Base-by-base conservation (phyloP, 345 rosid genomes). In the Acer saccharum region DNA sequence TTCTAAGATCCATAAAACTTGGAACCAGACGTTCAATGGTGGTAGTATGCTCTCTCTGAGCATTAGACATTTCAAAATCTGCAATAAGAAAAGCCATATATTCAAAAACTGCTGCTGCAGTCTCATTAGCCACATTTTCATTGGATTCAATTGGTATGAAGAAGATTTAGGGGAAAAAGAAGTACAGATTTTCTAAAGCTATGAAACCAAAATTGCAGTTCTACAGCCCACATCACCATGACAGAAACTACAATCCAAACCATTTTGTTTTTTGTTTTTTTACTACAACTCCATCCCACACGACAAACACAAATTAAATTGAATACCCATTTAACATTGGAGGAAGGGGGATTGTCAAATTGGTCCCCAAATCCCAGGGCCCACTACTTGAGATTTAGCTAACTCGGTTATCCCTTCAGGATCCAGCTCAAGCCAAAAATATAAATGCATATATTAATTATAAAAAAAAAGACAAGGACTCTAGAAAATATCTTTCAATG, bases 31-130 rank as follows among this genome's bases (percentile, higher is more conserved):
- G 78, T 78, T 88, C 91, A 84, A 92, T 80, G 81, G 83, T 82
- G 71, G 81, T 75, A 76, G 87, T 83, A 80, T 90, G 94, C 65
- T 88, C 86, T 75, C 76, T 82, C 72, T 92, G 97, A 72, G 86
- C 81, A 68, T 81, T 86, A 13, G 93, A 82, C 85, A 92, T 76
- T 82, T 80, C 81, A 57, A 88, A 92, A 81, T 88, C 97, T 92
- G 92, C 85, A 83, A 65, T 11, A 63, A 17, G 55, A 65, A 50
- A 77, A 54, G 62, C 50, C 69, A 52, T 54, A 58, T 77, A 35
- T 60, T 48, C 27, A 23, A 21, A 63, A 65, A 11, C 77, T 54
- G 32, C 32, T 21, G 13, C n/a, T 55, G 58, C 68, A 58, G 35
- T 20, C 18, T 9, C 55, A 66, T 52, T 62, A 77, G 21, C 65